A percentile compares a stretch with the other conserved stretches of the same genome.
Conservation (phyloP, 805 yeast species). For the Yamadazyma tumulicola region DNA sequence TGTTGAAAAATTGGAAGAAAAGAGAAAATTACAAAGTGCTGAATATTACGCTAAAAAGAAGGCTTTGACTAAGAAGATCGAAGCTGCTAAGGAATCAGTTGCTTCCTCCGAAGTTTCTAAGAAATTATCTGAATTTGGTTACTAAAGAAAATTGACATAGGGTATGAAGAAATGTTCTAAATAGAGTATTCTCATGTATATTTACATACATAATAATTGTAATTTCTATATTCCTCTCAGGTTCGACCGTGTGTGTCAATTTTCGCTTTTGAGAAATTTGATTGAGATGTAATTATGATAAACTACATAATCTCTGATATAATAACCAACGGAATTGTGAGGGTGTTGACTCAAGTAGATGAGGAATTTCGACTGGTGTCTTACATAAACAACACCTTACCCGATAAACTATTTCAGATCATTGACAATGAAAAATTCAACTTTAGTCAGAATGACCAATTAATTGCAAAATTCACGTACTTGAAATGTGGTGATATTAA, state of each 20-base stretch:
- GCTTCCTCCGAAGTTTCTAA: constrained; percentile 88
- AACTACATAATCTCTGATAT: constrained; percentile 5
- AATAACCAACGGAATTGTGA: constrained; percentile 5
- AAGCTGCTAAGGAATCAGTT: constrained; percentile 80
- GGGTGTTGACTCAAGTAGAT: constrained; percentile 4
- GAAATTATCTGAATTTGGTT: constrained; percentile 95
- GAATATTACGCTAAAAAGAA: constrained; percentile 99
- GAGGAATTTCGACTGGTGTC: constrained; percentile 2
- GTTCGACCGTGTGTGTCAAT: too few species aligned
- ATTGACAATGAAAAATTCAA: constrained; percentile 4
- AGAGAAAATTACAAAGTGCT: constrained; percentile 98
- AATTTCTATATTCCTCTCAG: background rate
- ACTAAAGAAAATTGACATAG: constrained; percentile 63
- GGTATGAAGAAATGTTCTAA: constrained; percentile 1
- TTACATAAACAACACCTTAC: constrained; percentile 14
- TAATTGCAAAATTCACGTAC: constrained; percentile 13
- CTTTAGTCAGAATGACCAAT: constrained; percentile 5
- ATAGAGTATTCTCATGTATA: constrained; percentile 3
- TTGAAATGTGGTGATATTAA: constrained; percentile 7
- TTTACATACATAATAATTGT: constrained; percentile 2
- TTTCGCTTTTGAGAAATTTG: too few species aligned
- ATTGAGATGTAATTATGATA: constrained; percentile 1
- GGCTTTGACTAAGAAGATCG: constrained; percentile 90
- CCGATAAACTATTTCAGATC: constrained; percentile 9
- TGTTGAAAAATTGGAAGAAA: constrained; percentile 96